phyloP scores from a whole-genome alignment of 2,329 filamentous ascomycete species.

The Hymenoscyphus linearis region DNA sequence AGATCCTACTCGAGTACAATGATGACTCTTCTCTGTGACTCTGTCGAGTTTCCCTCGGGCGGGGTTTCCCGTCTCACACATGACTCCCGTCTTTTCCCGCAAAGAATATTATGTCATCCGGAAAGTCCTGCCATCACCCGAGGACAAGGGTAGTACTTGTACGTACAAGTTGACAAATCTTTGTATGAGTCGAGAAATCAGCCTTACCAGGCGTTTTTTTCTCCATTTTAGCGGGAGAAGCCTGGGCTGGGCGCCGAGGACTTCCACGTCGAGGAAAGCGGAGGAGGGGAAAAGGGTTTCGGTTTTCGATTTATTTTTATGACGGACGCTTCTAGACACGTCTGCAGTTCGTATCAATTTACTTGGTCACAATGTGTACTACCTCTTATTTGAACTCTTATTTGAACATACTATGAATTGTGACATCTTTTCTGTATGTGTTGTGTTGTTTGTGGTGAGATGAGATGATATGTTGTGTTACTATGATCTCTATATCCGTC shows the following conservation, averaged over 20 bases:
- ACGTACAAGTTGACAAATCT: not conserved
- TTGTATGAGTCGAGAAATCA: not conserved
- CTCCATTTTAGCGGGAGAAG: not conserved
- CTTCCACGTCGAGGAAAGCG: not conserved
- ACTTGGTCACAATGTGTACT: no score
- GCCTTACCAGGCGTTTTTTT: conserved; percentile 5
- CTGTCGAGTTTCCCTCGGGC: not conserved
- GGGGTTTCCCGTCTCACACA: conserved; percentile 2
- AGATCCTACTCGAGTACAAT: no score
- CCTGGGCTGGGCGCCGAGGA: no score
- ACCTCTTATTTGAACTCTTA: no score
- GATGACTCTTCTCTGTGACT: no score
- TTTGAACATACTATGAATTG: no score
- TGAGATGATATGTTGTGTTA: not conserved
- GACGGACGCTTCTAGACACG: not conserved
- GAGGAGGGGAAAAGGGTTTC: not conserved
- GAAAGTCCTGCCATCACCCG: not conserved
- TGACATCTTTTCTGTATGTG: not conserved
- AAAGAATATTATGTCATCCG: not conserved
- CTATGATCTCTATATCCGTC: no score
- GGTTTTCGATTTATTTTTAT: not conserved
- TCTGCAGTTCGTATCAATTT: no score
- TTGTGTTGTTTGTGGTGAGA: not conserved
- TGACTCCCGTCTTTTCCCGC: not conserved
- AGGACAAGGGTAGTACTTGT: not conserved